Base-by-base conservation (phyloP, 805 yeast species). In the Pichia membranifaciens region DNA sequence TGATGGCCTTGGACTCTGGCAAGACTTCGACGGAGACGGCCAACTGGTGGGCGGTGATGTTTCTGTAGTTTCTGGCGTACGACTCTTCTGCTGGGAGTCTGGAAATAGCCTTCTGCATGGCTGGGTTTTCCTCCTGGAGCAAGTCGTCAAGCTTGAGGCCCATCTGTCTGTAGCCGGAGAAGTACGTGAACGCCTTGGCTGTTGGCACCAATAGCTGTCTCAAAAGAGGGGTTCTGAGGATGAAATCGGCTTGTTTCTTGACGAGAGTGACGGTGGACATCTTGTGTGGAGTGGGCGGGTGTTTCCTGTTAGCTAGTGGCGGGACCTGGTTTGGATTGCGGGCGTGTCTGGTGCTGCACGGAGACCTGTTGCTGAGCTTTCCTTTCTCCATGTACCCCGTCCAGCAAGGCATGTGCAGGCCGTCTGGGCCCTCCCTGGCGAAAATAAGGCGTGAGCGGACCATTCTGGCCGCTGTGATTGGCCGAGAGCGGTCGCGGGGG, bases 121-220 rank as follows among this genome's bases (percentile, higher is more conserved):
- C 72, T 60, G 90, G 90, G 66, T 74, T 84, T 74, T 93, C 99
- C 72, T 93, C 99, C 56, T 76, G 70, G 54, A 91, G 67, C 62
- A 91, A 71, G 69, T 93, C 99, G 66, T 91, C 93, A 63, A 84
- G 81, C 71, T 84, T 87, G 61, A 93, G 78, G 47, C 99, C 99
- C 73, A 93, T 70, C 69, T 89, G 80, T 76, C 98, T 86, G 86
- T 93, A 93, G 51, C 98, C 98, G 48, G 96, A 76, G 55, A 77
- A 75, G 56, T 81, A 73, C 57, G 78, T 72, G 71, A 84, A 90
- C 58, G 79, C 72, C 62, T 82, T 78, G 41, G 97, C 85, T 35
- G 83, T 75, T 55, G 99, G 98, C 29, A 83, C 76, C 54, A 86
- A 74, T 56, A 90, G 67, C 65, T 82, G 81, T 56, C 85, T 78